A percentile compares a stretch with the other conserved stretches of the same genome.
phyloP scores from a whole-genome alignment of 2,329 filamentous ascomycete genomes.

The Diplodia intermedia region DNA sequence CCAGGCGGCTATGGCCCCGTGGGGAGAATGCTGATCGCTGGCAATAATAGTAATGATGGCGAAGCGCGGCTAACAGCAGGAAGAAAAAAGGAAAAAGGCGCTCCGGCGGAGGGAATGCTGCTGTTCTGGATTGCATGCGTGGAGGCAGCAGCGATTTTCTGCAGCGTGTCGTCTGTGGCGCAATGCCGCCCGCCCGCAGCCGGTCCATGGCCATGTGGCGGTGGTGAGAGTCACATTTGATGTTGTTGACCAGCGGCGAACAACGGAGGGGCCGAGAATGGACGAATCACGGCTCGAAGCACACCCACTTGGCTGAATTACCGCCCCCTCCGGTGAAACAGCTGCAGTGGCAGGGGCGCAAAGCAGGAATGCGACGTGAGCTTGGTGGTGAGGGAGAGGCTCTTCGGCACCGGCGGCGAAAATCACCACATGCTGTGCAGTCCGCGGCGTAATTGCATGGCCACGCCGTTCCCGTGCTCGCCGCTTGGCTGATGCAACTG shows the following conservation, averaged over 20 bases:
- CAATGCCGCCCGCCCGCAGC: background rate
- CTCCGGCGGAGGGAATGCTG: background rate
- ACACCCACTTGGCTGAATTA: background rate
- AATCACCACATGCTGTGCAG: background rate
- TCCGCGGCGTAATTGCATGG: background rate
- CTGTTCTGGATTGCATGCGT: background rate
- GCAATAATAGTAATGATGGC: background rate
- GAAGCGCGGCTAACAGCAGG: background rate
- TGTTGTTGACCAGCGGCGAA: background rate
- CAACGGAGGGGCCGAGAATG: background rate
- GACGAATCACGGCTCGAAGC: slow-evolving; percentile 1
- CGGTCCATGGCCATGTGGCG: background rate
- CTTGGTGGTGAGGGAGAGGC: background rate
- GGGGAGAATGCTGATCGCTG: background rate
- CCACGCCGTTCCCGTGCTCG: no score
- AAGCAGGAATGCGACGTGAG: slow-evolving; percentile 9
- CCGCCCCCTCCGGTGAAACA: background rate
- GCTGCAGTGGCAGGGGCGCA: background rate
- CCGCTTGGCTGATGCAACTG: background rate
- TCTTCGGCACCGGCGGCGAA: slow-evolving; percentile 19
- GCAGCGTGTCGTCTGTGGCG: slow-evolving; percentile 18
- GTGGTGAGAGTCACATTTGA: background rate
- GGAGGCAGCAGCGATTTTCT: background rate
- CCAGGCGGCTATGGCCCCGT: background rate
- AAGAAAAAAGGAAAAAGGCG: background rate